phyloP scores from a whole-genome alignment of 495 filamentous ascomycete species.

The Massariosphaeria phaeospora region DNA sequence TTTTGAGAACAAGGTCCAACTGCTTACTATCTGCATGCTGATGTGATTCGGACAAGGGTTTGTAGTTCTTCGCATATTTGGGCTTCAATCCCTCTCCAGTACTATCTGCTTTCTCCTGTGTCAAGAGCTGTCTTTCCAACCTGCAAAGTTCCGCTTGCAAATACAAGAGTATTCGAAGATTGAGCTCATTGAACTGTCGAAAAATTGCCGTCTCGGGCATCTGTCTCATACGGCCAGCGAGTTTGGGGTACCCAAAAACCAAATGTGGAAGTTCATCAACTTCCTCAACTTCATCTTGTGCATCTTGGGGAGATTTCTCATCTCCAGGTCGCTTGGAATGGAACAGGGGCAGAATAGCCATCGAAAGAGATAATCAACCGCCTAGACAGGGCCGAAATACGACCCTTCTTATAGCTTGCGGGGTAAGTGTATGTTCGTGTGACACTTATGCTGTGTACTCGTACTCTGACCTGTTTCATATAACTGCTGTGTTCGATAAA shows the following conservation, averaged over 20 bases:
- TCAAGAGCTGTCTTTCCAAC: slow-evolving; percentile 27
- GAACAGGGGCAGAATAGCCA: too few species aligned
- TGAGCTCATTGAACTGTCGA: slow-evolving; percentile 29
- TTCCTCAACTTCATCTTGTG: too few species aligned
- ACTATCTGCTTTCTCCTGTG: slow-evolving; percentile 13
- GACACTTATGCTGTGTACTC: too few species aligned
- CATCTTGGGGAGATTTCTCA: too few species aligned
- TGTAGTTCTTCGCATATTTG: neutral
- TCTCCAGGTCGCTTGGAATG: too few species aligned
- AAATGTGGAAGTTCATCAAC: neutral
- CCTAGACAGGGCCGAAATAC: too few species aligned
- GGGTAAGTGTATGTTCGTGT: too few species aligned
- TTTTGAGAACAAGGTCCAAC: slow-evolving; percentile 8
- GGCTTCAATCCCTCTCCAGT: neutral
- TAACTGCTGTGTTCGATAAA: too few species aligned
- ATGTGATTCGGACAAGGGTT: slow-evolving; percentile 1
- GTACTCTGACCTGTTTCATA: too few species aligned
- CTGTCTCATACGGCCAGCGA: slow-evolving; percentile 10
- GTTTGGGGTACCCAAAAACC: slow-evolving; percentile 20
- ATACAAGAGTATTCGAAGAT: slow-evolving; percentile 36
- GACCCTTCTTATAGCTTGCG: too few species aligned
- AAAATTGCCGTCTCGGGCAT: slow-evolving; percentile 31
- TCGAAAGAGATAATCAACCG: too few species aligned
- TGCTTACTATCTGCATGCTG: slow-evolving; percentile 7
- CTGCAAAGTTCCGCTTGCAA: slow-evolving; percentile 34